A percentile compares a stretch with the other conserved stretches of the same genome.
phyloP scores from a whole-genome alignment of 495 filamentous ascomycete genomes.

The Xylaria grammica region DNA sequence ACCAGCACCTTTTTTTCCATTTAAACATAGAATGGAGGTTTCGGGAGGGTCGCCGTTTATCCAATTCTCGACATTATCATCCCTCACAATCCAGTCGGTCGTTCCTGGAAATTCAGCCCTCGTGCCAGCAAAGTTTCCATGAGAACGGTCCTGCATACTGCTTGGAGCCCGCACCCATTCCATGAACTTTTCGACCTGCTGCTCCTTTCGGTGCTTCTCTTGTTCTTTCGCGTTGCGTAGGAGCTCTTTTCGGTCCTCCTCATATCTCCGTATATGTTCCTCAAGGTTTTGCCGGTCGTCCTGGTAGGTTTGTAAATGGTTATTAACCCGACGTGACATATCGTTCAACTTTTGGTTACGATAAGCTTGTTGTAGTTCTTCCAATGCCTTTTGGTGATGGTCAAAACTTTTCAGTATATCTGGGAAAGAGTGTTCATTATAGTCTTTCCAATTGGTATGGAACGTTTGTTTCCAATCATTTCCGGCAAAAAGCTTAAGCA shows the following conservation, averaged over 20 bases:
- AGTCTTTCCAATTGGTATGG: conserved; percentile 47
- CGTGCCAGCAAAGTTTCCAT: not conserved
- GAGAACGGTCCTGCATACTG: not conserved
- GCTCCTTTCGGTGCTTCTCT: not conserved
- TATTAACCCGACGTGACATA: conserved; percentile 11
- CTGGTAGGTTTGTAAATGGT: conserved; percentile 19
- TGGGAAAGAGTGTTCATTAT: conserved; percentile 37
- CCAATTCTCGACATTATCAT: not conserved
- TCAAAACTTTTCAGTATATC: conserved; percentile 42
- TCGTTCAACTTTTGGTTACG: conserved; percentile 23
- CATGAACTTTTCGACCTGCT: not conserved
- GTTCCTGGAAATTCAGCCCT: conserved; percentile 5
- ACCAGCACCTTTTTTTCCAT: conserved; percentile 8
- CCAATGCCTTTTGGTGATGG: conserved; percentile 43
- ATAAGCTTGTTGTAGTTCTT: conserved; percentile 31
- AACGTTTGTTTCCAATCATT: conserved; percentile 43
- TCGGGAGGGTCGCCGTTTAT: not conserved
- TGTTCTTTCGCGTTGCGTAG: conserved; percentile 15
- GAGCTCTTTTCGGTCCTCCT: conserved; percentile 22
- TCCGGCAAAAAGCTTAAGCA: conserved; percentile 40
- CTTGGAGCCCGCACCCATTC: conserved; percentile 9
- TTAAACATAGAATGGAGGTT: conserved; percentile 4
- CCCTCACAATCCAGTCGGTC: conserved; percentile 6
- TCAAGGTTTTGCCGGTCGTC: conserved; percentile 23
- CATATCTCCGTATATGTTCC: conserved; percentile 25